Percentiles rank a stretch among this genome's conserved stretches.
phyloP scores from a whole-genome alignment of 305 asterid species.

The Withania somnifera region DNA sequence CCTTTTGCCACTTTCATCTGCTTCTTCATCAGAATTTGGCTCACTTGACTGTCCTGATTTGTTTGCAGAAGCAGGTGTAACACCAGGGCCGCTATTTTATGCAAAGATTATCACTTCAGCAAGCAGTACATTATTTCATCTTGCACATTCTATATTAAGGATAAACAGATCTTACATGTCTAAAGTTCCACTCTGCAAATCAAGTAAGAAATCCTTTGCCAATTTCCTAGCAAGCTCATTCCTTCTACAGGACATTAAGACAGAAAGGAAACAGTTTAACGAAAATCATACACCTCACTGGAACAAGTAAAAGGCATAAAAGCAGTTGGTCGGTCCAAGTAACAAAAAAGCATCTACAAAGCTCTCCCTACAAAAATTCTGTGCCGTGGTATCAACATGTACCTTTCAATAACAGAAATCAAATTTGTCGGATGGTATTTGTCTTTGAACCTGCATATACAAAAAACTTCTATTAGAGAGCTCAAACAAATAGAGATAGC shows the following conservation, averaged over 20 bases:
- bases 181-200: slow-evolving; percentile 79
- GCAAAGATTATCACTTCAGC: slow-evolving; percentile 10
- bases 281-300: neutral
- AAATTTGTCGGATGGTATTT: slow-evolving; percentile 93
- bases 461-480: neutral
- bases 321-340: neutral
- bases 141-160: neutral
- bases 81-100: slow-evolving; percentile 62
- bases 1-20: slow-evolving; percentile 61
- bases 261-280: neutral
- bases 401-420: slow-evolving; percentile 82
- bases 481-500: neutral
- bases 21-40: slow-evolving; percentile 77
- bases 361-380: neutral
- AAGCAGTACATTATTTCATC: neutral
- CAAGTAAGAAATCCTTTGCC: slow-evolving; percentile 83
- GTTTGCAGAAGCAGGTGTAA: slow-evolving; percentile 45
- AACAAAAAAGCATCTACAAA: neutral
- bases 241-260: slow-evolving; percentile 44
- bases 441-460: slow-evolving; percentile 67
- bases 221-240: slow-evolving; percentile 67
- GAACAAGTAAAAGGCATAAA: neutral
- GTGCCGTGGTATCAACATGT: neutral
- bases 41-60: slow-evolving; percentile 62
- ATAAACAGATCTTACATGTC: slow-evolving; percentile 53